These are phyloP conservation scores for Tulasnella sp. DNA, from an alignment of 768 basidiomycete genomes.

Conservation along the genomic window DNA sequence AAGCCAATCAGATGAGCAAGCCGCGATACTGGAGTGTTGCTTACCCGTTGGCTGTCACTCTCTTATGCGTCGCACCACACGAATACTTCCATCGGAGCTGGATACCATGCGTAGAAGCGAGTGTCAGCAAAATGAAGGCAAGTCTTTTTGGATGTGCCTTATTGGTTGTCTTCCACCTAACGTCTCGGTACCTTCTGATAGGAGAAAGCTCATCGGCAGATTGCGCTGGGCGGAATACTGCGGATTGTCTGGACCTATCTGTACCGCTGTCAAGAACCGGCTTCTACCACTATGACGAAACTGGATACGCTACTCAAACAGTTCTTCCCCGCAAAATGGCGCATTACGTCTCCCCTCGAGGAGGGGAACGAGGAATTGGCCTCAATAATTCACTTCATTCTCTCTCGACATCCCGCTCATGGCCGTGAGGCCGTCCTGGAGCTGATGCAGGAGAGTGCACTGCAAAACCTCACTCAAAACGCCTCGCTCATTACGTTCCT, in stretches of 20 bases:
- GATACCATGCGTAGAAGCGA: conserved; percentile 58
- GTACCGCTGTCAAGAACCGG: conserved; percentile 81
- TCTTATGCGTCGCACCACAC: conserved; percentile 78
- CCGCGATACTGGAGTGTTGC: conserved; percentile 83
- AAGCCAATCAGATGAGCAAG: conserved; percentile 73
- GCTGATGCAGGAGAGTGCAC: conserved; percentile 57
- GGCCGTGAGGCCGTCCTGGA: conserved; percentile 74
- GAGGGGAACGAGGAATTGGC: conserved; percentile 67
- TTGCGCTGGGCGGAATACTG: conserved; percentile 69
- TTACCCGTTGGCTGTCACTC: conserved; percentile 72
- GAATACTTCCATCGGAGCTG: conserved; percentile 78
- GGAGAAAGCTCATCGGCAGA: conserved; percentile 64
- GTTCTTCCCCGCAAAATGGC: conserved; percentile 66
- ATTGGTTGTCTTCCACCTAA: not conserved
- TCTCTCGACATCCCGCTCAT: conserved; percentile 74
- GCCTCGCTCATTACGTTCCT: conserved; percentile 5
- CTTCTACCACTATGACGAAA: conserved; percentile 68
- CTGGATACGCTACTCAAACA: conserved; percentile 62
- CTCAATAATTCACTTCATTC: conserved; percentile 69
- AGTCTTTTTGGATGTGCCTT: not conserved
- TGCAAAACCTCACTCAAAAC: conserved; percentile 21
- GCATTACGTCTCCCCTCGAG: conserved; percentile 51
- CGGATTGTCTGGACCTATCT: conserved; percentile 89
- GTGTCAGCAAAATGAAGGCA: conserved; percentile 74
- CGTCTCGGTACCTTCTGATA: conserved; percentile 25